A percentile compares a stretch with the other conserved stretches of the same genome.
These are phyloP conservation scores for Musa troglodytarum DNA, from an alignment of 176 grass and related monocot genomes.

Conservation along the genomic window DNA sequence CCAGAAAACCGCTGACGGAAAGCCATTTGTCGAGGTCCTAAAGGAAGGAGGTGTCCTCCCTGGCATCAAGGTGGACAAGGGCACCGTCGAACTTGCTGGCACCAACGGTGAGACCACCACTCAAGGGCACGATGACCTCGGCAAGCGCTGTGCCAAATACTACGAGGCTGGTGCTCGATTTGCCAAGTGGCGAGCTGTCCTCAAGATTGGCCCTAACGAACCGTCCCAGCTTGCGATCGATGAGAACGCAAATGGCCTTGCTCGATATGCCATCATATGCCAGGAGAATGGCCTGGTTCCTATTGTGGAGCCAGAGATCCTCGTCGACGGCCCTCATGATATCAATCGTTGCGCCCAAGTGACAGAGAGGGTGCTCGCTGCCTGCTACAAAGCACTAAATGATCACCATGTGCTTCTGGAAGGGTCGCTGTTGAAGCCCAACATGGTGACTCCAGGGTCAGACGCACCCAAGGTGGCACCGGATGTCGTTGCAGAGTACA, in stretches of 20 bases:
- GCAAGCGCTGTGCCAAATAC: neutral
- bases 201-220: neutral
- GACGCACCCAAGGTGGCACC: neutral
- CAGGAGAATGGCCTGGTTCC: neutral
- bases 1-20: neutral
- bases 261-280: neutral
- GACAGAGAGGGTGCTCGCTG: neutral
- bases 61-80: neutral
- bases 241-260: neutral
- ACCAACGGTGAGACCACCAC: neutral
- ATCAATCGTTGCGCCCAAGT: neutral
- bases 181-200: neutral
- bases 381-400: neutral
- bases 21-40: neutral
- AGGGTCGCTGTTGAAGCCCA: neutral
- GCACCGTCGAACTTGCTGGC: neutral
- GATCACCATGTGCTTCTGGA: neutral
- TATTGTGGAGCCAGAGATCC: neutral
- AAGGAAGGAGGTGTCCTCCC: neutral
- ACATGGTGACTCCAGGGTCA: neutral
- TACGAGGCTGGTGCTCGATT: neutral
- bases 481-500: neutral
- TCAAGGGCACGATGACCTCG: neutral
- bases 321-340: neutral
- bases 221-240: neutral